Percentiles rank a stretch among this genome's conserved stretches.
These are phyloP conservation scores for Neonectria faginata DNA, from an alignment of 2,329 filamentous ascomycete species.

Conservation along the genomic window DNA sequence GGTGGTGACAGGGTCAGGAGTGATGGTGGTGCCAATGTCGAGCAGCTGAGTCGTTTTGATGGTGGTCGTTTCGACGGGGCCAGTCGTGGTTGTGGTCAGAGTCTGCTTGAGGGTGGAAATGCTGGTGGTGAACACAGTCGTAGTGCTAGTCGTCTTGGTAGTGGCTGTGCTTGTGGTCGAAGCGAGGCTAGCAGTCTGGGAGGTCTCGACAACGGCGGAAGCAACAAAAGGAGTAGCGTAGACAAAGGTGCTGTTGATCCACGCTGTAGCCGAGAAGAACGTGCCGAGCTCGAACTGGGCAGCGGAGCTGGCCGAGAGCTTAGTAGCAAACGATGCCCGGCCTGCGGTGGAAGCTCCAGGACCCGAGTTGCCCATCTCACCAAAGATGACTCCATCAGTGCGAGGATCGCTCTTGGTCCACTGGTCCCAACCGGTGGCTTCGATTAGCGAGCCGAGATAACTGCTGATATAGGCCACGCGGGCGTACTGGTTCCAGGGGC, in stretches of 20 bases:
- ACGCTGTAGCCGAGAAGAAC: constrained; percentile 37
- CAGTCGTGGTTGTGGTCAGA: constrained; percentile 29
- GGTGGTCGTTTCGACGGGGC: constrained; percentile 25
- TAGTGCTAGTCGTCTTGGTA: constrained; percentile 24
- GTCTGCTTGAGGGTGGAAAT: constrained; percentile 34
- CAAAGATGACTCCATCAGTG: constrained; percentile 37
- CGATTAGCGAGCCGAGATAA: constrained; percentile 28
- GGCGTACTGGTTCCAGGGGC: constrained; percentile 40
- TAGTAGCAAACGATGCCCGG: constrained; percentile 39
- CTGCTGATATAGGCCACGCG: constrained; percentile 41
- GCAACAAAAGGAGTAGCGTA: constrained; percentile 37
- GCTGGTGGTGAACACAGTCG: constrained; percentile 37
- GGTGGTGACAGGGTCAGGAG: constrained; percentile 33
- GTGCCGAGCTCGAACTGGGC: constrained; percentile 36
- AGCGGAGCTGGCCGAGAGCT: constrained; percentile 14
- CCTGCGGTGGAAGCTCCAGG: constrained; percentile 34
- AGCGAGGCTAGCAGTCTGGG: not conserved
- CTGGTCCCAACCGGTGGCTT: constrained; percentile 35
- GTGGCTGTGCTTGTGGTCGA: not conserved
- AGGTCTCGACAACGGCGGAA: constrained; percentile 2
- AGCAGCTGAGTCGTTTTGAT: constrained; percentile 33
- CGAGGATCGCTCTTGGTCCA: constrained; percentile 40
- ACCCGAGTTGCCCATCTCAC: constrained; percentile 37
- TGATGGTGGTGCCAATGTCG: constrained; percentile 39
- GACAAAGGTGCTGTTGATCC: constrained; percentile 41